Evolutionary conservation across 108 stramenopile species (phyloP), one percentile per base, ranked within the genome.

Genomic region (Pseudonitzschia multistriata): DNA sequence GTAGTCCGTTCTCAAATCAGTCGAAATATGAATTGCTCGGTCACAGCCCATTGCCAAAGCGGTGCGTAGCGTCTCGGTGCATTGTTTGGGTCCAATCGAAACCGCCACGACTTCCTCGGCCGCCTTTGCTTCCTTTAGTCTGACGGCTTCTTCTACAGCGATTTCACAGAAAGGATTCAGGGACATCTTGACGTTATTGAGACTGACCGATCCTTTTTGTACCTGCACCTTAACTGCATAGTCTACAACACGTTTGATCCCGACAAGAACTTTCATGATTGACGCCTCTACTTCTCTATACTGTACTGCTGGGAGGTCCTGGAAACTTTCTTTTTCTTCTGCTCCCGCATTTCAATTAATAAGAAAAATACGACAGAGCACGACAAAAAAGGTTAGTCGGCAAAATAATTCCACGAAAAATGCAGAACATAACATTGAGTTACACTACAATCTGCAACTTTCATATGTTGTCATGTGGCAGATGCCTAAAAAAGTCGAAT

Each of bases 101-200:
- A 99, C 89, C 7, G 96, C 99, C 37, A 99, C 84, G 27, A 99
- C 87, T 72, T 97, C 97, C 3, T 82, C 78, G 27, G 95, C 97
- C 37, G 72, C 74, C 80, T 85, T 89, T 56, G 55, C 29, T 63
- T 97, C 97, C 86, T 99, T 99, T 66, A 98, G 78, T 27, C 95
- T 96, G 42, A 99, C 93, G 52, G 97, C 98, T 73, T 99, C 98
- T 87, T 99, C 99, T 37, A 93, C 77, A 55, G 91, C 93, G 70
- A 98, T 96, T 82, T 99, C 98, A 77, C 99, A 99, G 79, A 99
- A 99, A n/a, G 99, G 99, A 79, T 99, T 99, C 94, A 99, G 88
- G 66, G 89, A 88, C 96, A 98, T 98, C 83, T 99, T 99, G 49
- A 98, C 97, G 73, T 98, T 99, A 73, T 83, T 81, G 45, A 97